phyloP scores from a whole-genome alignment of 2,329 filamentous ascomycete genomes.

The Onygena corvina region DNA sequence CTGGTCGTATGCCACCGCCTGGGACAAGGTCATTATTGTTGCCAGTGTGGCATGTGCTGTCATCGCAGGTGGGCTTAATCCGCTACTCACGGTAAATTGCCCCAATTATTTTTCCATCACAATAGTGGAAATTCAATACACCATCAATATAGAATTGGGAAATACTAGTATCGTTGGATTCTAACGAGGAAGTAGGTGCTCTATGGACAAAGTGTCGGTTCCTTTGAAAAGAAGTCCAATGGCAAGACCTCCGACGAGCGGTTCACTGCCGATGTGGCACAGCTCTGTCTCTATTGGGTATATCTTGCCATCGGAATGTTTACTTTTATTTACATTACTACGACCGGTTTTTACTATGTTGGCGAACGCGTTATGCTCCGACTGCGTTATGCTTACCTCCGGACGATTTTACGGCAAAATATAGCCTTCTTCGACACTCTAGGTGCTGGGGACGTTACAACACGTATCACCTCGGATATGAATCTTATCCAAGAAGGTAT shows the following conservation, averaged over 20 bases:
- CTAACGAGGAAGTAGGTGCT: background rate
- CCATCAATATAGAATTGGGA: too few species aligned
- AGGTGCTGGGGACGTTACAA: conserved; percentile 72
- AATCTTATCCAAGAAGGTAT: conserved; percentile 79
- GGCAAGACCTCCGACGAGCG: conserved; percentile 19
- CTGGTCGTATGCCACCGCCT: background rate
- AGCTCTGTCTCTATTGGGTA: conserved; percentile 52
- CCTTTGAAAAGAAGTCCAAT: background rate
- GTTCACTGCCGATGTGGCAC: background rate
- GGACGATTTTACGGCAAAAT: conserved; percentile 64
- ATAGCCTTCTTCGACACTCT: conserved; percentile 77
- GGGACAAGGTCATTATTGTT: background rate
- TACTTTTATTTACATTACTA: conserved; percentile 58
- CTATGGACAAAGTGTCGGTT: background rate
- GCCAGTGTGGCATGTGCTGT: background rate
- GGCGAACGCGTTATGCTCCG: conserved; percentile 58
- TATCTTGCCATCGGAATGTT: conserved; percentile 66
- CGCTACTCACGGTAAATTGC: background rate
- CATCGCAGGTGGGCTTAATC: background rate
- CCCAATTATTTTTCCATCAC: background rate
- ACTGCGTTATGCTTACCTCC: conserved; percentile 62
- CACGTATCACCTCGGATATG: conserved; percentile 71
- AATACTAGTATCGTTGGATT: too few species aligned
- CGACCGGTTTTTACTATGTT: conserved; percentile 68
- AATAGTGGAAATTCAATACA: background rate